Conservation (phyloP, 2,329 filamentous ascomycete genomes). For the Geosmithia morbida region DNA sequence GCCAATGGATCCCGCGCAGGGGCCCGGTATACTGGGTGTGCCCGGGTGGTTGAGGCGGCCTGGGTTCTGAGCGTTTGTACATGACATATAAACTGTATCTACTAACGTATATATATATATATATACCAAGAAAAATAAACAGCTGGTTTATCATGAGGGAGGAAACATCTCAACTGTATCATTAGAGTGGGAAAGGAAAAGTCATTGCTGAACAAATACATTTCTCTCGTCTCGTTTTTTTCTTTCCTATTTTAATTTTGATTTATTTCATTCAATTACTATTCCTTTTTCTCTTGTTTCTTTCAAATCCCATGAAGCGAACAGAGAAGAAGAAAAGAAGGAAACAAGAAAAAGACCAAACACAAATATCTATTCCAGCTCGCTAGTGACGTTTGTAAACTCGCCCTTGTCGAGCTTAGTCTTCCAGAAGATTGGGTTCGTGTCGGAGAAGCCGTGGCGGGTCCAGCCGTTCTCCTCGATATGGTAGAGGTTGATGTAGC, state of each 20-base stretch:
- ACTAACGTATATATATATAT: conserved; percentile 4
- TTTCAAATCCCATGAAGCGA: neutral
- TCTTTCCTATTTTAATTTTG: neutral
- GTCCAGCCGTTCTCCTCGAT: conserved; percentile 99
- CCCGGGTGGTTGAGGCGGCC: conserved; percentile 25
- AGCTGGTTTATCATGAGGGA: too few species aligned
- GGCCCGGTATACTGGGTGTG: conserved; percentile 47
- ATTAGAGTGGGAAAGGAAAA: too few species aligned
- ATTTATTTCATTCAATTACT: too few species aligned
- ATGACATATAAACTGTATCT: conserved; percentile 1
- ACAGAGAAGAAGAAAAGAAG: neutral
- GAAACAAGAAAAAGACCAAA: neutral
- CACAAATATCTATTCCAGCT: conserved; percentile 42
- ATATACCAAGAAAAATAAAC: too few species aligned
- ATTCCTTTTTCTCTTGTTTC: neutral
- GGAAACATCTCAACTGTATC: too few species aligned
- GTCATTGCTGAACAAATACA: too few species aligned
- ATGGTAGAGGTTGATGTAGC: conserved; percentile 97
- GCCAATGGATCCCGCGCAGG: conserved; percentile 53
- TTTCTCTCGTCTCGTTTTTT: too few species aligned
- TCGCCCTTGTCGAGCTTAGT: conserved; percentile 97
- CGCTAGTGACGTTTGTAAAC: conserved; percentile 86
- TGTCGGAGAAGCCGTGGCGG: conserved; percentile 96
- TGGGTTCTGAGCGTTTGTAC: neutral
- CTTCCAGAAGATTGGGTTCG: conserved; percentile 99